A percentile compares a stretch with the other conserved stretches of the same genome.
These are phyloP conservation scores for Porodaedalea pini DNA, from an alignment of 1,284 basidiomycete species.

Conservation along the genomic window DNA sequence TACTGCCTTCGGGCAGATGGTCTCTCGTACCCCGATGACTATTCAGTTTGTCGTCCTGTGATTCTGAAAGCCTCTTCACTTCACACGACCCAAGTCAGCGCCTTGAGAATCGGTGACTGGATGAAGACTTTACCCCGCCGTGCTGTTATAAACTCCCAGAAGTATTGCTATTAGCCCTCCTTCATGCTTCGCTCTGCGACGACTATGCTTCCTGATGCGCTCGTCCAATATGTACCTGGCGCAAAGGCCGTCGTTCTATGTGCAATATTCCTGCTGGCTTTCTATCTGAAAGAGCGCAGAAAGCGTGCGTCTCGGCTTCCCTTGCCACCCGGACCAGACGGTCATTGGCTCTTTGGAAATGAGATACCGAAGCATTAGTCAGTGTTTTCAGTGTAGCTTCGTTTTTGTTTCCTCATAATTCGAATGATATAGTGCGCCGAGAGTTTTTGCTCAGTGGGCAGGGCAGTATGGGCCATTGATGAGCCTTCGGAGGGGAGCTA, in stretches of 20 bases:
- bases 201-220: background rate
- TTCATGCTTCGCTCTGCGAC: background rate
- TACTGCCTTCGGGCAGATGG: no score
- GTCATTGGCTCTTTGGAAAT: slow-evolving; percentile 27
- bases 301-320: slow-evolving; percentile 18
- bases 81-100: no score
- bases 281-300: background rate
- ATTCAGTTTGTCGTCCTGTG: no score
- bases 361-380: slow-evolving; percentile 25
- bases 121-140: no score
- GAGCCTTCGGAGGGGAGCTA: slow-evolving; percentile 31
- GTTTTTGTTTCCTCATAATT: background rate
- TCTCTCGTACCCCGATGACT: no score
- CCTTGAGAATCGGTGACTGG: no score
- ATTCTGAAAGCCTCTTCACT: no score
- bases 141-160: no score
- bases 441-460: slow-evolving; percentile 33
- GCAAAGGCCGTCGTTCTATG: background rate
- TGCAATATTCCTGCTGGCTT: background rate
- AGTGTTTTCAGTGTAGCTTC: background rate
- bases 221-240: background rate
- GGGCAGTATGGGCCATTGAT: slow-evolving; percentile 37
- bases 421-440: slow-evolving; percentile 3
- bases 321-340: slow-evolving; percentile 27
- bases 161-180: background rate